Base-by-base conservation (phyloP, 768 basidiomycete genomes). In the Cyclocybe cylindracea region DNA sequence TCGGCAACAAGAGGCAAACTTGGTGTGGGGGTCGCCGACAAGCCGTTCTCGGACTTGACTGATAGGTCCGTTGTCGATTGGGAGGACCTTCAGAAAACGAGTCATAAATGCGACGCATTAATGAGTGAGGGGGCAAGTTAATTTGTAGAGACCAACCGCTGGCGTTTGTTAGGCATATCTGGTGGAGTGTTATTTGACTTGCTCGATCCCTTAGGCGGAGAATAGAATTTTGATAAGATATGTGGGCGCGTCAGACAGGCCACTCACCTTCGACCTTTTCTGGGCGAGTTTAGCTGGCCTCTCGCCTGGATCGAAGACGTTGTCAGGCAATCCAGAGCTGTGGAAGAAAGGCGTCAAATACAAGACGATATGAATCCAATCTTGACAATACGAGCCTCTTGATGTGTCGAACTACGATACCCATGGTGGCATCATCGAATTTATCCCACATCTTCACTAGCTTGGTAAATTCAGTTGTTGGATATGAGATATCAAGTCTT, bases 401-500 rank as follows among this genome's bases (percentile, higher is more conserved):
- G 65, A 98, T 92, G 66, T 98, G 89, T 44, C 93, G 86, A 29
- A 99, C 88, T 44, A 91, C 82, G 54, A 99, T 89, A 16, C 94
- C 94, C 97, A 99, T 99, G 48, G 83, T 85, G 10, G 82, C 76
- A 60, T 93, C 89, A 53, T 98, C 91, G 60, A 87, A 98, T 65
- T 90, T 88, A 65, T 98, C 96, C 94, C 97, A 98, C 74, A 83
- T 74, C 69, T 95, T 95, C 63, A 95, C 93, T 47, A 92, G 80
- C 67, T 95, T 94, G 9, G 87, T 89, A 67, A 98, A 99, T 63
- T 98, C 93, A 24, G 87, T 89, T 4, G 93, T 97, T 4, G 97
- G 97, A 72, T 94, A 98, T 43, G 95, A 95, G 52, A 99, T 95
- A 69, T 99, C 97, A 58, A 99, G 77, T 65, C 82, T 87, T 57